Percentiles rank a stretch among this genome's conserved stretches.
Conservation (phyloP, 129 eudicot genomes). For the Escallonia rubra region DNA sequence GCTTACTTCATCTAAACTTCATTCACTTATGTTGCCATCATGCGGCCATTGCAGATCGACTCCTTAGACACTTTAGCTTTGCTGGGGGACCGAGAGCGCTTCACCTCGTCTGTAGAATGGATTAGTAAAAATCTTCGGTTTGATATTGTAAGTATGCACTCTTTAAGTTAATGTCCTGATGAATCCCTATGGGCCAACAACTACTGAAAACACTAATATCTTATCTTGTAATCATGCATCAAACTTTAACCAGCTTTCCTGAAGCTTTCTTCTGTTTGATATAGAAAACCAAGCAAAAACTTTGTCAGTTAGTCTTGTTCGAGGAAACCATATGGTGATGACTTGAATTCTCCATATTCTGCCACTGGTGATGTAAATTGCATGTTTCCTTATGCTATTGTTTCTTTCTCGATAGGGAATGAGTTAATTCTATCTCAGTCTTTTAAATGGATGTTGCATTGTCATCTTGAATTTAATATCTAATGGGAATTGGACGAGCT, state of each 20-base stretch:
- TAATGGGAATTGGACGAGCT: too few relatives aligned
- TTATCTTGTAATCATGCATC: not conserved
- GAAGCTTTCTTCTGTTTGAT: not conserved
- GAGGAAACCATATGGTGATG: not conserved
- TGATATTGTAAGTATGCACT: constrained; percentile 80
- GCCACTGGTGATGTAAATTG: too few relatives aligned
- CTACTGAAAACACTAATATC: not conserved
- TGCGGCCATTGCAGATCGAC: constrained; percentile 65
- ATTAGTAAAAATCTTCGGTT: constrained; percentile 93
- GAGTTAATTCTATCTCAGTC: too few relatives aligned
- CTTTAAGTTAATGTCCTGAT: constrained; percentile 3
- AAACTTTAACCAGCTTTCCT: not conserved
- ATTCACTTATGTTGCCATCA: constrained; percentile 12
- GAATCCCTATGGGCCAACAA: not conserved
- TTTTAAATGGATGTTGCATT: too few relatives aligned
- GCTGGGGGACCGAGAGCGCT: constrained; percentile 81
- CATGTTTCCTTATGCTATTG: too few relatives aligned
- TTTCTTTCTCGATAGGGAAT: too few relatives aligned
- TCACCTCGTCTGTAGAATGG: constrained; percentile 91
- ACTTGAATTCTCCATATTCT: not conserved
- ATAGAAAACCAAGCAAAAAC: not conserved
- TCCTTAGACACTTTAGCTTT: constrained; percentile 89
- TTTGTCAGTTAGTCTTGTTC: not conserved
- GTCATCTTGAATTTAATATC: too few relatives aligned
- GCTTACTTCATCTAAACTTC: not conserved